These are phyloP conservation scores for Eutypella sp. DNA, from an alignment of 2,329 filamentous ascomycete genomes.

Conservation along the genomic window DNA sequence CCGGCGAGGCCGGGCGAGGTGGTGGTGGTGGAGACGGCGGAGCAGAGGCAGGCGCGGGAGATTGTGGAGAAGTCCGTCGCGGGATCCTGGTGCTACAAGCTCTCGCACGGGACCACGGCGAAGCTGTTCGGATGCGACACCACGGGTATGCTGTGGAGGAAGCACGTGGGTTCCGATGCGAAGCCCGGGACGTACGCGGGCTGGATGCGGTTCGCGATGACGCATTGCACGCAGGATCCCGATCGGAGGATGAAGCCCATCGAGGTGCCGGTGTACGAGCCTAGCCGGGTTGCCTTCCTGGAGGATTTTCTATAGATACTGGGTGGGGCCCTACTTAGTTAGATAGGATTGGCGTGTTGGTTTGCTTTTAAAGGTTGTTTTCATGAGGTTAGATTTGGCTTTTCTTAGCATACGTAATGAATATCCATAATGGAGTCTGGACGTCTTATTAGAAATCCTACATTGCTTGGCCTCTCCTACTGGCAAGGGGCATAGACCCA, in stretches of 20 bases:
- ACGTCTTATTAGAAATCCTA: too few relatives aligned
- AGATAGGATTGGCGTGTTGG: too few relatives aligned
- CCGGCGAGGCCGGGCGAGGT: too few relatives aligned
- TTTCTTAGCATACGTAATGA: too few relatives aligned
- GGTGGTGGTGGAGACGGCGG: constrained; percentile 31
- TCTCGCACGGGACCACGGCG: constrained; percentile 46
- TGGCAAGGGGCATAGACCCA: too few relatives aligned
- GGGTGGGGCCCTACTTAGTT: too few relatives aligned
- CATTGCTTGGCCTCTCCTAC: too few relatives aligned
- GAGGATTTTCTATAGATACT: neutral
- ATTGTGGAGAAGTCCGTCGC: constrained; percentile 42
- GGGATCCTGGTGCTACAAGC: constrained; percentile 44
- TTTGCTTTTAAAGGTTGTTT: too few relatives aligned
- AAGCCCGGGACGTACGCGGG: constrained; percentile 42
- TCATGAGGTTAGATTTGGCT: too few relatives aligned
- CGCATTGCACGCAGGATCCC: constrained; percentile 37
- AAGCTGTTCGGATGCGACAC: constrained; percentile 37
- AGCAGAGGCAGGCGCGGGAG: constrained; percentile 38
- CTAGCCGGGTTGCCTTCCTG: constrained; percentile 6
- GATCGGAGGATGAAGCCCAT: constrained; percentile 26
- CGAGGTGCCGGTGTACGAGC: constrained; percentile 22
- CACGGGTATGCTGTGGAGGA: constrained; percentile 44
- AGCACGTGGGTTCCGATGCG: constrained; percentile 37
- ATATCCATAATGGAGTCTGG: too few relatives aligned
- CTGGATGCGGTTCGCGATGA: constrained; percentile 43